Evolutionary conservation across 768 basidiomycete genomes (phyloP).

Genomic region (Hirschioporus abietinus): DNA sequence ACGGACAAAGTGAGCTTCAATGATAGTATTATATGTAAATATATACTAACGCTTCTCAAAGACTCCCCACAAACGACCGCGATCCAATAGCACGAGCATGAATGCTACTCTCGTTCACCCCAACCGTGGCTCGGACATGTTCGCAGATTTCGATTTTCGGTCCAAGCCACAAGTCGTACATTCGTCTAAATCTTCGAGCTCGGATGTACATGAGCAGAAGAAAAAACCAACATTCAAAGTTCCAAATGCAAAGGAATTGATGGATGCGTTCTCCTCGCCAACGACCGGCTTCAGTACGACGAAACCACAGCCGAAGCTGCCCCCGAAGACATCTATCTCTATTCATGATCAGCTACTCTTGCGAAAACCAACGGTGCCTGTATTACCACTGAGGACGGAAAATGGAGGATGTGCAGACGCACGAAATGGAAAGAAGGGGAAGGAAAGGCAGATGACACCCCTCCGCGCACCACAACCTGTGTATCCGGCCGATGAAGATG

Average conservation of each 20-base stretch:
- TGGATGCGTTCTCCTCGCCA: neutral
- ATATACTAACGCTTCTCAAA: neutral
- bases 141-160: neutral
- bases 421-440: neutral
- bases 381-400: neutral
- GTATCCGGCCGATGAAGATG: neutral
- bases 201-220: neutral
- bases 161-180: neutral
- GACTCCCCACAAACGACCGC: neutral
- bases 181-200: neutral
- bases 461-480: neutral
- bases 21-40: neutral
- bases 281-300: neutral
- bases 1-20: neutral
- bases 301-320: neutral
- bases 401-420: neutral
- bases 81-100: neutral
- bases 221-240: neutral
- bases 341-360: neutral
- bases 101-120: neutral
- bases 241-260: neutral
- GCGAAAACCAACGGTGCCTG: neutral
- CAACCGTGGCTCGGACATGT: neutral
- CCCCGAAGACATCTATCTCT: neutral
- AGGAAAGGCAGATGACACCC: neutral